These are phyloP conservation scores for Purshia tridentata DNA, from an alignment of 306 rosid genomes.

Conservation along the genomic window DNA sequence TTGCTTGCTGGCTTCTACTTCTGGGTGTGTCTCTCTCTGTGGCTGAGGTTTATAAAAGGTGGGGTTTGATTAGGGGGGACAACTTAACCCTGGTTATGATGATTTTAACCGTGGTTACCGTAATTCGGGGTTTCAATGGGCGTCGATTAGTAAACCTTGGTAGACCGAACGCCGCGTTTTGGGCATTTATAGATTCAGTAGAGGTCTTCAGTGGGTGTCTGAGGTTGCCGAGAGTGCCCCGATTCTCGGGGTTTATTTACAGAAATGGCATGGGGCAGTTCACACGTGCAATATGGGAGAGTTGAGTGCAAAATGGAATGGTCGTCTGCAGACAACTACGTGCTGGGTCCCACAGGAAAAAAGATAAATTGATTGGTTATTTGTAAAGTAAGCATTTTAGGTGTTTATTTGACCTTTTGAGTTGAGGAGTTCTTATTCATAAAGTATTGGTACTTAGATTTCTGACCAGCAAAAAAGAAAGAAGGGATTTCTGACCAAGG, in stretches of 20 bases:
- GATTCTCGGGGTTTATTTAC: background rate
- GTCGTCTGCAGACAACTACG: slow-evolving; percentile 27
- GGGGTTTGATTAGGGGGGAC: slow-evolving; percentile 38
- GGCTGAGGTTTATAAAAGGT: slow-evolving; percentile 49
- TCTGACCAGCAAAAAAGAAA: background rate
- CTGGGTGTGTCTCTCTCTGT: slow-evolving; percentile 13
- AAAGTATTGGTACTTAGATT: background rate
- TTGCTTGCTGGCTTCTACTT: background rate
- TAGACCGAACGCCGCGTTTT: slow-evolving; percentile 43
- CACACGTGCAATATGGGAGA: slow-evolving; percentile 18
- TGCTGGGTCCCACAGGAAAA: background rate
- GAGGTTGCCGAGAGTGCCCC: background rate
- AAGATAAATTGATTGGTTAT: background rate
- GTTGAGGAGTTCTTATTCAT: background rate
- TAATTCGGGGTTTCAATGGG: background rate
- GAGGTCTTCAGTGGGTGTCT: background rate
- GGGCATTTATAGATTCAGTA: slow-evolving; percentile 7
- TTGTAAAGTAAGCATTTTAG: background rate
- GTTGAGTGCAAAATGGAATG: slow-evolving; percentile 4
- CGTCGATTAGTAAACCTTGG: slow-evolving; percentile 25
- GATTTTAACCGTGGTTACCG: background rate
- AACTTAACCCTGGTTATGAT: slow-evolving; percentile 55
- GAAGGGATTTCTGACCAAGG: background rate
- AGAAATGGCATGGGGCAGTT: background rate
- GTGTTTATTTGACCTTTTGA: background rate